Base-by-base conservation (phyloP, 1,139 yeast genomes). In the Torulaspora pretoriensis region DNA sequence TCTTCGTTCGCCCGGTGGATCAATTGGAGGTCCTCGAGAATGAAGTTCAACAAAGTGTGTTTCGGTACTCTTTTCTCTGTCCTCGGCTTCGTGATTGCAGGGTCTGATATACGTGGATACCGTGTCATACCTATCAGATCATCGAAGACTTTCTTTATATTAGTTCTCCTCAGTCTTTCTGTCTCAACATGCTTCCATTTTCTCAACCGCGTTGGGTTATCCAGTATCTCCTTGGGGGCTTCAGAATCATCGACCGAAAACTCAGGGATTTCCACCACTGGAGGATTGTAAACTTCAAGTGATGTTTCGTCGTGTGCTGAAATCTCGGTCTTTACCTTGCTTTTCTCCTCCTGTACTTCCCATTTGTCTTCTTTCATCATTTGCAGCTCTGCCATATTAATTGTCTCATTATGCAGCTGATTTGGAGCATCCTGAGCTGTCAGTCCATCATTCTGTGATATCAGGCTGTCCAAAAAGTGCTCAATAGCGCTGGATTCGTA, bases 171-270 rank as follows among this genome's bases (percentile, higher is more conserved):
- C 30, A 59, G 48, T 41, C 60, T 59, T 42, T 64, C 68, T 6
- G 60, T 45, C 32, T 59, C 54, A 3, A 63, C 66, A 48, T 64
- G 68, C 38, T 58, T 62, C 64, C 67, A 61, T 48, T 61, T 63
- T 42, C 61, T 55, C 10, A 59, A 25, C 32, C 47, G 47, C 4
- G 46, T 48, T 4, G 52, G 42, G 43, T 60, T 56, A 19, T 46
- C 34, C 17, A 26, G 33, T 2, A 62, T 39, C 25, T 54, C 53
- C 2, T 32, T 16, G 1, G 67, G 67, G 7, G 55, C 48, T 13
- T 51, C 52, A 7, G 51, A 42, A 27, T 59, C 59, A 2, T 53
- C 47, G 12, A 61, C 46, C 4, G 49, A 50, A 9, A 60, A 53
- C 4, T 58, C 61, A 7, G 65, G 65, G 8, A 62, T 43, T n/a